Evolutionary conservation across 2,329 filamentous ascomycete species (phyloP).

Genomic region (Colletotrichum sp.): DNA sequence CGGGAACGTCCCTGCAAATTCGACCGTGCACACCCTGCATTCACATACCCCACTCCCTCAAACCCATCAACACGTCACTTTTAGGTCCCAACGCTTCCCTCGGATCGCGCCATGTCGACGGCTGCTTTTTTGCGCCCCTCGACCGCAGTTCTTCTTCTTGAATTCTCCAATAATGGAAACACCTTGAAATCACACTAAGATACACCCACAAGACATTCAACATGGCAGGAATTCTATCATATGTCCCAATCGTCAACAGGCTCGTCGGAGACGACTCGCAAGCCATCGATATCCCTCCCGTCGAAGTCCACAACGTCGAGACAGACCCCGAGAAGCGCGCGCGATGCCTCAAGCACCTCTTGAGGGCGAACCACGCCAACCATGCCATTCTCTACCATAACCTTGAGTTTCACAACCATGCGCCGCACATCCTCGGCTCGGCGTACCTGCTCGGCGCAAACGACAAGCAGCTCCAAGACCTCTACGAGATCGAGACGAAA

Average conservation of each 20-base stretch:
- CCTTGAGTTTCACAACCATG: conserved; percentile 80
- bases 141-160: neutral
- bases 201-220: neutral
- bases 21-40: conserved; percentile 2
- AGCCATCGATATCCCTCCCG: conserved; percentile 65
- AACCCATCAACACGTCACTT: conserved; percentile 16
- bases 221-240: conserved; percentile 43
- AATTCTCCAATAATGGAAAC: neutral
- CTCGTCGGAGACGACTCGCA: conserved; percentile 34
- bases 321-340: conserved; percentile 78
- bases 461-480: conserved; percentile 72
- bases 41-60: conserved; percentile 5
- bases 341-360: conserved; percentile 85
- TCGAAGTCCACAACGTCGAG: conserved; percentile 81
- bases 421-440: conserved; percentile 81
- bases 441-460: conserved; percentile 85
- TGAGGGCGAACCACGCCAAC: conserved; percentile 92
- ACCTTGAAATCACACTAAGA: neutral
- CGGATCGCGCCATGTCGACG: conserved; percentile 12
- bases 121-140: neutral
- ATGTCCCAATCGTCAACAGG: conserved; percentile 45
- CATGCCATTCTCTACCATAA: conserved; percentile 83
- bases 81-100: conserved; percentile 14
- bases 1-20: neutral
- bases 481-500: conserved; percentile 81